Evolutionary conservation across 106 monocot genomes (phyloP), one percentile per base, ranked within the genome.

Genomic region (Acorus calamus): DNA sequence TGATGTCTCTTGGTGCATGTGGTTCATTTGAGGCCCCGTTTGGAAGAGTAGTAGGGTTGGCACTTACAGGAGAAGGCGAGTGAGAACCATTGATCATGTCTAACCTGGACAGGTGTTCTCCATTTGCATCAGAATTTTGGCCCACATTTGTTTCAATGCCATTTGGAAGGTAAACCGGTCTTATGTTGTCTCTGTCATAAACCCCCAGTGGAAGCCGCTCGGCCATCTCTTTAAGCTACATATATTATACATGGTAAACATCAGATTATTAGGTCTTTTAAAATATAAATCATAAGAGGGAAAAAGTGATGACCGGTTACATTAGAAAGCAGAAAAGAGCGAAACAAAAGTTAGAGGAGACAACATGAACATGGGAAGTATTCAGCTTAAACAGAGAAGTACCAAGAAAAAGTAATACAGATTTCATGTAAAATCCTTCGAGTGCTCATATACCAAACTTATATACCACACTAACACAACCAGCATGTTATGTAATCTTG

Each of bases 161-260:
- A 45, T 56, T 72, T 54, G 77, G 71, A 44, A 61, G 11, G 53
- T 77, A 60, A 14, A 62, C 56, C 49, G 57, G 63, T 57, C 62
- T 60, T 56, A 56, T 45, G 10, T 50, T 50, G 42, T 78, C 69
- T 12, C 14, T 53, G 11, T 66, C 82, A 28, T 65, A 69, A 6
- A 49, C 47, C 12, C 66, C 66, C 66, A 13, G 52, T 9, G 82
- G 78, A 48, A 82, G 45, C 14, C 69, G 73, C 13, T 74, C 82
- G 51, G 82, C 77, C 77, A 74, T 74, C 44, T 78, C 77, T 69
- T 77, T 81, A 12, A 82, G 73, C 82, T 82, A 64, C 57, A 61
- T 60, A 72, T 8, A 49, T 46, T 47, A n/a, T 9, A 12, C 8
- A 51, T 50, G 28, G 47, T 3, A 2, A 28, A 28, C 28, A 28